phyloP scores from a whole-genome alignment of 768 basidiomycete species.

The Tylopilus sp. region DNA sequence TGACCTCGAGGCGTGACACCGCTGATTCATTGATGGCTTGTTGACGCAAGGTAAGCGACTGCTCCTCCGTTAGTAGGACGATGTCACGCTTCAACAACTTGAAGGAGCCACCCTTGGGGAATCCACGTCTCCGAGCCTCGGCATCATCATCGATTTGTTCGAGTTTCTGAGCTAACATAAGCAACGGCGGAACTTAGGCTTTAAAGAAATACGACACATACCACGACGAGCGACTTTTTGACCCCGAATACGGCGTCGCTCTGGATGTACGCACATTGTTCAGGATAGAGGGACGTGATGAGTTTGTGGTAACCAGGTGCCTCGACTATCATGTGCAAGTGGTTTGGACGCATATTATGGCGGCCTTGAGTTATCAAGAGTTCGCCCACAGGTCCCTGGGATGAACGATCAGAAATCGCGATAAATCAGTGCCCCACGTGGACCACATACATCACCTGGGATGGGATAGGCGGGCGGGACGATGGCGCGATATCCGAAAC shows the following conservation, averaged over 20 bases:
- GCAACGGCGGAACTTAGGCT: not conserved
- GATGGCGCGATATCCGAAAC: slow-evolving; percentile 67
- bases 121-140: slow-evolving; percentile 50
- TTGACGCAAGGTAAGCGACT: slow-evolving; percentile 33
- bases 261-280: slow-evolving; percentile 59
- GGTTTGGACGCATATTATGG: slow-evolving; percentile 77
- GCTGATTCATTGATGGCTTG: slow-evolving; percentile 14
- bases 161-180: slow-evolving; percentile 38
- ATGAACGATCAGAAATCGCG: slow-evolving; percentile 7
- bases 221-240: slow-evolving; percentile 72
- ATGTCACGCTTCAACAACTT: slow-evolving; percentile 47
- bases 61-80: slow-evolving; percentile 40
- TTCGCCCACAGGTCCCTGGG: slow-evolving; percentile 65
- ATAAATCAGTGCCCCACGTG: slow-evolving; percentile 3
- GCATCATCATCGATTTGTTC: slow-evolving; percentile 50
- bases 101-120: slow-evolving; percentile 44
- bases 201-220: slow-evolving; percentile 33
- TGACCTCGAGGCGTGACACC: not conserved
- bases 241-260: slow-evolving; percentile 84
- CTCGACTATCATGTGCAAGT: slow-evolving; percentile 71
- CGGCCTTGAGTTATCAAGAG: slow-evolving; percentile 54
- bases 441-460: slow-evolving; percentile 56
- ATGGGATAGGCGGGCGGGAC: slow-evolving; percentile 71
- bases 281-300: slow-evolving; percentile 70
- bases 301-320: slow-evolving; percentile 73